Base-by-base conservation (phyloP, 2,329 filamentous ascomycete species). In the Hypomyces rosellus region DNA sequence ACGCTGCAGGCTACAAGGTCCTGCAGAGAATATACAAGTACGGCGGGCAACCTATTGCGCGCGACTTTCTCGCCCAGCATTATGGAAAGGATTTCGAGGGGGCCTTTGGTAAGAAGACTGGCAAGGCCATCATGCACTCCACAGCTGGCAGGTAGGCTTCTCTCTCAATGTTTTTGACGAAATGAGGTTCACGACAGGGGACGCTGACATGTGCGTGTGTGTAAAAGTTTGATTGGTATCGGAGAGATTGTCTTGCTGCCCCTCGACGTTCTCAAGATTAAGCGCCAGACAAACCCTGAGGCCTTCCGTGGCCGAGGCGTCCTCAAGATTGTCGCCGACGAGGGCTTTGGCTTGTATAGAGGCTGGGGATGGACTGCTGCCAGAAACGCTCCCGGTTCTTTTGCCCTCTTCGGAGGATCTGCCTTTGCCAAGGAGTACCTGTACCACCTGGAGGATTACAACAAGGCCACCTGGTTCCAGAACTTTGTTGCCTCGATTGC, bases 1-100 rank as follows among this genome's bases (percentile, higher is more conserved):
- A 99, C 70, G 93, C 93, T 51, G 93, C 93, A 50, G 91, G 91
- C 55, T 99, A 99, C 80, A 99, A 99, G 81, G 78, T 97, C 55
- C 82, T 96, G 50, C 93, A 99, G 80, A 81, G 93, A 69, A 84
- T 99, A 67, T 99, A 99, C 81, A 99, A 99, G 76, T 99, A 96
- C 66, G 93, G 93, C 59, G 93, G 93, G 46, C 93, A 99, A 76
- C 93, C 93, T 41, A 88, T 96, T 62, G 91, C 89, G 37, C 86
- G 92, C 49, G 93, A 99, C 73, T 96, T 86, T 72, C 81, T 99
- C 47, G 80, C 81, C 47, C 72, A 79, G 65, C 80, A 97, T 77
- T 85, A 95, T 66, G 86, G 88, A 59, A 78, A 81, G 61, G 78
- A 85, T 59, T 99, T 99, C 67, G 92, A 97, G 70, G 74, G 77